Percentiles rank a stretch among this genome's conserved stretches.
Conservation (phyloP, 495 filamentous ascomycete species). For the Penicillium diatomitis region DNA sequence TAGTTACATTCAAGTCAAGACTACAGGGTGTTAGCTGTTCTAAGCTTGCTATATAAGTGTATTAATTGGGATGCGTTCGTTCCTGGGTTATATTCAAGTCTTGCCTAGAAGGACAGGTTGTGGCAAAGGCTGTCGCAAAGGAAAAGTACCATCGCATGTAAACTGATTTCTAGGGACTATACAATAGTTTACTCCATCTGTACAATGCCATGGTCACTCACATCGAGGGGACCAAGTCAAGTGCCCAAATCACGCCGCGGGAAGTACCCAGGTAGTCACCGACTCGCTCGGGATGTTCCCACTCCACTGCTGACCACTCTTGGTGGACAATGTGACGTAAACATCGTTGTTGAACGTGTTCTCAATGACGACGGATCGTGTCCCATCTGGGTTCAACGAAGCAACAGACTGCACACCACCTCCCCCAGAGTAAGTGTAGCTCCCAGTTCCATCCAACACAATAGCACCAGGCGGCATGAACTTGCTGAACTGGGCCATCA, state of each 20-base stretch:
- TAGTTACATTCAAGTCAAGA: no score
- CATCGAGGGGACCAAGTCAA: not conserved
- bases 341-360: constrained; percentile 43
- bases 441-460: constrained; percentile 36
- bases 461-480: constrained; percentile 45
- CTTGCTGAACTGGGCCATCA: constrained; percentile 48
- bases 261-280: constrained; percentile 46
- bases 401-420: constrained; percentile 40
- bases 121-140: no score
- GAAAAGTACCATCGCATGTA: no score
- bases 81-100: no score
- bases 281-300: constrained; percentile 37
- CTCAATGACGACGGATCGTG: constrained; percentile 43
- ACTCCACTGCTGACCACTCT: constrained; percentile 42
- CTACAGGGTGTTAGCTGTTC: no score
- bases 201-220: no score
- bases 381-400: constrained; percentile 42
- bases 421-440: constrained; percentile 35
- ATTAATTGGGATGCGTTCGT: no score
- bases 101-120: no score
- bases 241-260: constrained; percentile 8
- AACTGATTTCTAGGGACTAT: no score
- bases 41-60: no score
- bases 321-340: constrained; percentile 33
- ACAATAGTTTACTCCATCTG: no score